Conservation (phyloP, 352 stramenopile genomes). For the Aphanomyces stellatus region DNA sequence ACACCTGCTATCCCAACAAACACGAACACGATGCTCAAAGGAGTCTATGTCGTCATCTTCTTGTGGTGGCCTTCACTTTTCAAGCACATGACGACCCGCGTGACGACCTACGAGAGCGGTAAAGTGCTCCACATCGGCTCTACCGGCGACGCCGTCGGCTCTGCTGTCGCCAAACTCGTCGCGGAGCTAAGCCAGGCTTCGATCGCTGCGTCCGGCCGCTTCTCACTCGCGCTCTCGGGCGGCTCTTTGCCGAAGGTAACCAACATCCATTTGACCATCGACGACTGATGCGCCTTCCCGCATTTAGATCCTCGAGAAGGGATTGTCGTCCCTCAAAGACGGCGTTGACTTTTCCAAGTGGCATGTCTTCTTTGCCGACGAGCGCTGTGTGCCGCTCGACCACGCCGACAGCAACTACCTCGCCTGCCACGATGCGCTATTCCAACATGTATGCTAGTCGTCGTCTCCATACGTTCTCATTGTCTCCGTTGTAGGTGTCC, state of each 20-base stretch:
- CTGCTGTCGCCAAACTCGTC: constrained; percentile 50
- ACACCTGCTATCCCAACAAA: neutral
- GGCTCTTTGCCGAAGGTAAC: constrained; percentile 73
- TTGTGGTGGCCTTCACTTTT: neutral
- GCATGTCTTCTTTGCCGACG: constrained; percentile 97
- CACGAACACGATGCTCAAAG: neutral
- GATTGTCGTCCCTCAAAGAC: constrained; percentile 57
- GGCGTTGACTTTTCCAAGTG: constrained; percentile 92
- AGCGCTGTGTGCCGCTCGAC: constrained; percentile 91
- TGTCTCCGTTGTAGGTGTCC: constrained; percentile 33
- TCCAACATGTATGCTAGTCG: constrained; percentile 52
- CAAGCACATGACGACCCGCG: neutral
- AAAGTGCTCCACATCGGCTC: constrained; percentile 54
- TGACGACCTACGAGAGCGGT: constrained; percentile 19
- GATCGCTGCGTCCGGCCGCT: constrained; percentile 48
- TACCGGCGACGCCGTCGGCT: constrained; percentile 49
- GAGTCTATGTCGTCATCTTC: neutral
- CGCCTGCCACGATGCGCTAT: constrained; percentile 84
- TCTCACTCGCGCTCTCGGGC: constrained; percentile 82
- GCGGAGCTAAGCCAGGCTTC: constrained; percentile 51
- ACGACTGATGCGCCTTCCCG: neutral
- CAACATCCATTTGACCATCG: too few species aligned
- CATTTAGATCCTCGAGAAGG: constrained; percentile 70
- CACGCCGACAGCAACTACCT: constrained; percentile 95
- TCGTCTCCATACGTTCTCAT: neutral